Evolutionary conservation across 208 protist genomes (phyloP).

Genomic region (Endotrypanum monterogeii): DNA sequence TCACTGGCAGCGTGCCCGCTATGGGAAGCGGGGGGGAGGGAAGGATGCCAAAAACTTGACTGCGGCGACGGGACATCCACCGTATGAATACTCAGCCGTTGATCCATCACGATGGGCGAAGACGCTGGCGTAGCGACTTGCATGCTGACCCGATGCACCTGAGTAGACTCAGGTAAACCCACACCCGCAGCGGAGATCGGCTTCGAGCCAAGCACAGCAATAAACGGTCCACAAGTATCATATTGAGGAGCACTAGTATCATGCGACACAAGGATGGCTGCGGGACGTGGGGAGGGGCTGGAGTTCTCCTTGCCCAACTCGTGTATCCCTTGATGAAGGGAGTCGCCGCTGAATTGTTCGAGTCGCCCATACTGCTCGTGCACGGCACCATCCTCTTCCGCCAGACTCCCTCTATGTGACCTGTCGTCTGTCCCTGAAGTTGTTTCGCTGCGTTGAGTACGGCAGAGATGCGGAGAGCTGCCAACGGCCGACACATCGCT

Average conservation of each 20-base stretch:
- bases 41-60: constrained; percentile 5
- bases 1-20: background rate
- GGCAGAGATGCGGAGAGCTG: background rate
- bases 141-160: constrained; percentile 6
- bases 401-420: background rate
- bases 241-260: no score
- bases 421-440: background rate
- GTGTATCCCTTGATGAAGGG: background rate
- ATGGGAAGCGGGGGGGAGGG: background rate
- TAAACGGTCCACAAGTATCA: background rate
- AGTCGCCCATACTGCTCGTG: background rate
- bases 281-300: background rate
- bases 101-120: constrained; percentile 13
- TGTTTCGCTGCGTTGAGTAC: background rate
- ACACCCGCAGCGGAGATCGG: background rate
- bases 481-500: background rate
- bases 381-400: background rate
- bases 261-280: background rate
- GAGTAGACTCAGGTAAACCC: background rate
- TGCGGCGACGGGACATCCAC: constrained; percentile 20
- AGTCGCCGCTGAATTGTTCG: background rate
- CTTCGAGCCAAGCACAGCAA: background rate
- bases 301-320: background rate
- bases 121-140: background rate
- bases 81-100: constrained; percentile 1